phyloP scores from a whole-genome alignment of 495 filamentous ascomycete genomes.

The Daldinia caldariorum region DNA sequence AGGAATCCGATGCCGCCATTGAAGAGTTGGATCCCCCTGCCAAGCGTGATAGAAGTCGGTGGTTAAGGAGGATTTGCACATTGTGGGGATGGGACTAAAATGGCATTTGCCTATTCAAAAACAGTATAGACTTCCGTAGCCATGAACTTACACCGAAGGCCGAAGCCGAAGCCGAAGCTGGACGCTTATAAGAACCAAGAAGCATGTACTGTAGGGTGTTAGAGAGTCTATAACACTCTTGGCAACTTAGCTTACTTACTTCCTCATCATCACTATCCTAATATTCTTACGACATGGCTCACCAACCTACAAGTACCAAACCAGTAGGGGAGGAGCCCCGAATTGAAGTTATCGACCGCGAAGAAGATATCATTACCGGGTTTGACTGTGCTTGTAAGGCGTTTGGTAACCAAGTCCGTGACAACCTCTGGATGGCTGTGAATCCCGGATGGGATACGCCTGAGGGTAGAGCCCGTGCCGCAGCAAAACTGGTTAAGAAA shows the following conservation, averaged over 20 bases:
- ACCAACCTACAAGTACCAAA: neutral
- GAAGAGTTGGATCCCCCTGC: neutral
- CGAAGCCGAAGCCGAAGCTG: conserved; percentile 1
- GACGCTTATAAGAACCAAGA: neutral
- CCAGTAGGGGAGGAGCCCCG: conserved; percentile 4
- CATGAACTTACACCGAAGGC: neutral
- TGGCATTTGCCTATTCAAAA: neutral
- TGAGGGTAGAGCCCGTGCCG: conserved; percentile 44
- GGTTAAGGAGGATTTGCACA: conserved; percentile 13
- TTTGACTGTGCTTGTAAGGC: conserved; percentile 44
- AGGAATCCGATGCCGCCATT: conserved; percentile 48
- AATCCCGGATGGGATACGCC: conserved; percentile 57
- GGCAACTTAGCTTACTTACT: conserved; percentile 12
- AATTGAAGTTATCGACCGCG: conserved; percentile 39
- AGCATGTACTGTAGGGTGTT: neutral
- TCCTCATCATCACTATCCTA: neutral
- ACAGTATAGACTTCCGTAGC: neutral
- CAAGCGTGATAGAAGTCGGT: neutral
- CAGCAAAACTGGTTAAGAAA: conserved; percentile 44
- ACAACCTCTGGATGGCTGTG: conserved; percentile 55
- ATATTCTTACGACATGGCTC: conserved; percentile 15
- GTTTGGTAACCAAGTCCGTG: conserved; percentile 54
- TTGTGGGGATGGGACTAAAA: conserved; percentile 34
- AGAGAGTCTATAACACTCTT: conserved; percentile 7
- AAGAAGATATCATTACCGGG: conserved; percentile 30